Conservation (phyloP, 106 monocot species). For the Triglochin maritima region DNA sequence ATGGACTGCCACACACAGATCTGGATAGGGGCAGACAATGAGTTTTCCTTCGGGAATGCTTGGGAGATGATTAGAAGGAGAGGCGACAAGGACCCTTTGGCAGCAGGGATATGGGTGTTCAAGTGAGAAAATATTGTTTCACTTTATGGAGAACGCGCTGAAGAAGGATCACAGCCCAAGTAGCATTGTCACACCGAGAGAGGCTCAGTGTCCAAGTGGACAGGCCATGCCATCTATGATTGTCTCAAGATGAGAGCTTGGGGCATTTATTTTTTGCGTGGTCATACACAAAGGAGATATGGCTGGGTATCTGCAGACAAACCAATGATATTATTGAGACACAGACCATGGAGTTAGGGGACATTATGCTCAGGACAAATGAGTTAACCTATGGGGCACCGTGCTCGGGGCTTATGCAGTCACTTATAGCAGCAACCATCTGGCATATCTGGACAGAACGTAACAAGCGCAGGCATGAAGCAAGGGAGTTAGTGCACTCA, state of each 20-base stretch:
- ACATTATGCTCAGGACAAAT: background rate
- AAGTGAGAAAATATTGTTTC: background rate
- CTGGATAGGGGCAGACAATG: background rate
- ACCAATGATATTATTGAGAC: background rate
- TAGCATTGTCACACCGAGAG: background rate
- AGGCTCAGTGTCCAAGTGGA: background rate
- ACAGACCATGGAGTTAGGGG: background rate
- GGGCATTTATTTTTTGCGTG: no score
- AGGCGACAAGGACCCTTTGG: background rate
- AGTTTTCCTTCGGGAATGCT: background rate
- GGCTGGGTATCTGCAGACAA: background rate
- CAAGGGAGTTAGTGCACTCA: background rate
- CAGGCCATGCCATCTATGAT: no score
- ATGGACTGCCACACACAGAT: background rate
- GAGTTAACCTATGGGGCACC: background rate
- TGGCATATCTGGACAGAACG: background rate
- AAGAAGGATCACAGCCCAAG: background rate
- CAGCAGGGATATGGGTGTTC: background rate
- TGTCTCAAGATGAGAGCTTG: no score
- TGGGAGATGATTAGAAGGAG: background rate
- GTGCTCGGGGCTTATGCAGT: background rate
- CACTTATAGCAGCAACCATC: background rate
- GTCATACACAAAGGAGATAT: background rate
- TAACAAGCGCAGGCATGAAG: background rate
- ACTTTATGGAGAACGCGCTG: background rate